Base-by-base conservation (phyloP, 225 moss, liverwort and hornwort species). In the Pseudisothecium myosuroides region DNA sequence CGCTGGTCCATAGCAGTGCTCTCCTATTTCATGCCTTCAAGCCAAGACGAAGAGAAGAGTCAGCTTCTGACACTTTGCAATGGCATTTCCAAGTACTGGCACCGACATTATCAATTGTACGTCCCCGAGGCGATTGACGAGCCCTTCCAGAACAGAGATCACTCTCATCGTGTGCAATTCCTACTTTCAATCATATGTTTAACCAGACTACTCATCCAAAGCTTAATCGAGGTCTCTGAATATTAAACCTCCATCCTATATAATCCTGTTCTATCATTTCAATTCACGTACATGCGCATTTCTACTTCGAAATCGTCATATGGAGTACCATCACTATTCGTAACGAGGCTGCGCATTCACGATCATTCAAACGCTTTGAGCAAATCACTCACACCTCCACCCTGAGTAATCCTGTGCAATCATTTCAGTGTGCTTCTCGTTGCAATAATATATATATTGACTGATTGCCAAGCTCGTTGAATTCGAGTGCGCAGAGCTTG, bases 1-100 rank as follows among this genome's bases (percentile, higher is more conserved):
- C 69, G 80, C 81, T 39, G 68, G 68, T 69, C 85, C 88, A 91
- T 88, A 89, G 52, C 87, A 78, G 43, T 75, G 80, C 75, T 86
- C 75, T 83, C 82, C 83, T 89, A 91, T 67, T 79, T 92, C 92
- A 86, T 65, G 88, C 54, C 91, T 92, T 75, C 89, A 82, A 89
- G 81, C 23, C 83, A 89, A 82, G 36, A 81, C 62, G 50, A 73
- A 90, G 80, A 56, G 32, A 83, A 77, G 34, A 78, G 73, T 90
- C n/a, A 92, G 79, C 45, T 80, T 29, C 88, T 71, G 29, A 58
- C 27, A 82, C 58, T 73, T 66, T 41, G 71, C 60, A 45, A 86
- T 80, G 39, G 54, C 67, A 43, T 78, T 64, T 80, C 41, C 83
- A 83, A 71, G 37, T 17, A 81, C 37, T 81, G 31, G 68, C 68